Evolutionary conservation across 768 basidiomycete species (phyloP).

Genomic region (Lactarius sp.): DNA sequence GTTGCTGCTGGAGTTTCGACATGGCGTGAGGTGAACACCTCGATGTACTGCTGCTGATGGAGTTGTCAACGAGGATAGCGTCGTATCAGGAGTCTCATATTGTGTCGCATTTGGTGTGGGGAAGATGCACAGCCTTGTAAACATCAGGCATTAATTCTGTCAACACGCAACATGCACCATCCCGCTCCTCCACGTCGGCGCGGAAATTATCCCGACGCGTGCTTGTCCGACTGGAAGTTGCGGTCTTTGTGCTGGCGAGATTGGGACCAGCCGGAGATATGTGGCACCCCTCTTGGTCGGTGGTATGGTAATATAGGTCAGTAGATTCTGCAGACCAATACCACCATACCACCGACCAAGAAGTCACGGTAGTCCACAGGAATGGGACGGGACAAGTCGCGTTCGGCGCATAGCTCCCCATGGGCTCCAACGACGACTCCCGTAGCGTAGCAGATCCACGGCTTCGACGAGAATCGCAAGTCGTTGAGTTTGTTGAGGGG

Average conservation of each 20-base stretch:
- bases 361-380: neutral
- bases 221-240: neutral
- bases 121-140: neutral
- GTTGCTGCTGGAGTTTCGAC: neutral
- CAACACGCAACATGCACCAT: neutral
- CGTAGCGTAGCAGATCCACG: too few species aligned
- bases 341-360: too few species aligned
- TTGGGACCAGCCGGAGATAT: neutral
- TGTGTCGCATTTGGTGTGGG: neutral
- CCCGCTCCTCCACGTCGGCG: neutral
- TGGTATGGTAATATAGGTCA: neutral
- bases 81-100: neutral
- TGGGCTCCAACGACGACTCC: too few species aligned
- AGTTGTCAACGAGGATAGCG: neutral
- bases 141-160: neutral
- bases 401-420: too few species aligned
- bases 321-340: neutral
- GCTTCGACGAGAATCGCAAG: too few species aligned
- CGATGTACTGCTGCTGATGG: too few species aligned
- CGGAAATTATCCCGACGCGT: neutral
- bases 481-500: too few species aligned
- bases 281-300: neutral
- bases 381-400: neutral
- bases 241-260: neutral
- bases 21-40: neutral